phyloP scores from a whole-genome alignment of 495 filamentous ascomycete genomes.

The Penicillium fimorum region DNA sequence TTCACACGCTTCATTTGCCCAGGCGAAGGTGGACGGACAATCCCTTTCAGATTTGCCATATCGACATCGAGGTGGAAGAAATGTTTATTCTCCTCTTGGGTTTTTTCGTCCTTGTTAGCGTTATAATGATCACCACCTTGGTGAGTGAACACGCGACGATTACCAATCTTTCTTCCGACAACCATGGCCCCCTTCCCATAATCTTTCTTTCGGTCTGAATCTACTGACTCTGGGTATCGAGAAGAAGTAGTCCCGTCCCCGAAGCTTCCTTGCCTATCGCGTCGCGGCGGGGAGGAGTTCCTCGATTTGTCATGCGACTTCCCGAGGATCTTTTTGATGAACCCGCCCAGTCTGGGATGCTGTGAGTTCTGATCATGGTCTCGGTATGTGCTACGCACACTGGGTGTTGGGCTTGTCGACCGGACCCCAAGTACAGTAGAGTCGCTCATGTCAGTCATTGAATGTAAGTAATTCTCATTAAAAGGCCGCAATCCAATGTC shows the following conservation, averaged over 20 bases:
- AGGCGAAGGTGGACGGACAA: conserved; percentile 52
- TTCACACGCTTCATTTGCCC: conserved; percentile 8
- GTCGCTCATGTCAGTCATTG: conserved; percentile 47
- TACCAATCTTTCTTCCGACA: conserved; percentile 31
- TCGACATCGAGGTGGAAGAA: conserved; percentile 80
- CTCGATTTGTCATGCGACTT: conserved; percentile 28
- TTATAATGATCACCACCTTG: conserved; percentile 34
- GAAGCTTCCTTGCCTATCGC: conserved; percentile 44
- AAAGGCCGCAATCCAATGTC: conserved; percentile 57
- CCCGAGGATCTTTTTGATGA: conserved; percentile 10
- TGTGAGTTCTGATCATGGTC: conserved; percentile 58
- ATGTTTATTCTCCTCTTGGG: conserved; percentile 32
- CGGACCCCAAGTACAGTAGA: conserved; percentile 51
- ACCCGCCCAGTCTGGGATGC: conserved; percentile 6
- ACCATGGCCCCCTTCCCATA: conserved; percentile 41
- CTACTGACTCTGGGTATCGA: conserved; percentile 30
- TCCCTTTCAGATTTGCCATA: conserved; percentile 78
- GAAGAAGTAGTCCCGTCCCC: conserved; percentile 29
- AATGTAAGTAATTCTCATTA: conserved; percentile 43
- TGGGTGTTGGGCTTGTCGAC: conserved; percentile 74
- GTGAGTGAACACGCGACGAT: conserved; percentile 58
- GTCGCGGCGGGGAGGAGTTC: conserved; percentile 52
- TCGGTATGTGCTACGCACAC: conserved; percentile 54
- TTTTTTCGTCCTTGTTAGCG: conserved; percentile 27
- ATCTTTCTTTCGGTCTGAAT: conserved; percentile 47